A percentile compares a stretch with the other conserved stretches of the same genome.
phyloP scores from a whole-genome alignment of 164 flowering plant genomes.

The Aristolochia fimbriata region DNA sequence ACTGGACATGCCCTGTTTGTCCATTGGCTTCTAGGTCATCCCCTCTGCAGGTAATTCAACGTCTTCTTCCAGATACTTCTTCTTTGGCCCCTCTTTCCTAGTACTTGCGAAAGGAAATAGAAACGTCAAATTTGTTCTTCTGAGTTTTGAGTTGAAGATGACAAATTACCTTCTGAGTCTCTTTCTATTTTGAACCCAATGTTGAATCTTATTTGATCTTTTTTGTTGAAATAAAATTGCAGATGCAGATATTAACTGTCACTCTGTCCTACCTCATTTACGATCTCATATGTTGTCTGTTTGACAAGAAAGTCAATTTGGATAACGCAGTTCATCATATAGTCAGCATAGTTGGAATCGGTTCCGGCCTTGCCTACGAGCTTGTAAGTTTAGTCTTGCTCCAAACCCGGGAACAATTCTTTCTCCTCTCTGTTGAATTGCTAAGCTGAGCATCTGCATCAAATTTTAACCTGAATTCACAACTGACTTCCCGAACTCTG shows the following conservation, averaged over 20 bases:
- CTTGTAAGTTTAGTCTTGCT: conserved; percentile 23
- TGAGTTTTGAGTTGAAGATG: too few species aligned
- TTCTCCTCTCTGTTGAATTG: too few species aligned
- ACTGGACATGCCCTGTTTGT: conserved; percentile 73
- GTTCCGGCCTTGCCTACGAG: conserved; percentile 57
- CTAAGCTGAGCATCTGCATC: background rate
- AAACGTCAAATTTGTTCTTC: too few species aligned
- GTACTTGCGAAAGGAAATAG: too few species aligned
- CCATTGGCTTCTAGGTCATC: conserved; percentile 63
- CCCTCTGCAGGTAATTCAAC: conserved; percentile 44
- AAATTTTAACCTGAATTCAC: background rate
- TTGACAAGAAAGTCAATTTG: conserved; percentile 31
- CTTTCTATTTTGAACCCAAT: background rate
- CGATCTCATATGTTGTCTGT: conserved; percentile 65
- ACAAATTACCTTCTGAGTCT: background rate
- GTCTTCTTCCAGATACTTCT: too few species aligned
- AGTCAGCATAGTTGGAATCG: conserved; percentile 68
- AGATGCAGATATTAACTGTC: conserved; percentile 65
- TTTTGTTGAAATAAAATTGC: conserved; percentile 6
- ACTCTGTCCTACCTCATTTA: conserved; percentile 58
- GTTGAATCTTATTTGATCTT: background rate
- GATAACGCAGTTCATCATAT: conserved; percentile 74
- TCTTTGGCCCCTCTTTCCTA: too few species aligned
- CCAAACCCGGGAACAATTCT: too few species aligned
- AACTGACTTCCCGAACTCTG: background rate